Evolutionary conservation across 2,329 filamentous ascomycete genomes (phyloP).

Genomic region (Colletotrichum brevisporum): DNA sequence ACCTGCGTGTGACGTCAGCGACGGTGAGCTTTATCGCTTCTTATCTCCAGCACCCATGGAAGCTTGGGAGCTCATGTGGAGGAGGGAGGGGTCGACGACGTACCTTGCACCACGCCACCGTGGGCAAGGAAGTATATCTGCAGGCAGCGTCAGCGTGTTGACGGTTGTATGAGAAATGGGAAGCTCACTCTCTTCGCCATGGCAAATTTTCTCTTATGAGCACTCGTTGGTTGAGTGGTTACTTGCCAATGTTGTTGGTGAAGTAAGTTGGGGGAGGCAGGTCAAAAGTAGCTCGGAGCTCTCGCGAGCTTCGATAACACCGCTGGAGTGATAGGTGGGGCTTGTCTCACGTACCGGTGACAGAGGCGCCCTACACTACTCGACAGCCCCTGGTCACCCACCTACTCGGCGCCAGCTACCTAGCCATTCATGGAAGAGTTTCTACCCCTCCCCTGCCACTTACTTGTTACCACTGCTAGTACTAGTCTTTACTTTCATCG

Average conservation of each 20-base stretch:
- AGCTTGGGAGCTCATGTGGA: slow-evolving; percentile 50
- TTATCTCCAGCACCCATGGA: slow-evolving; percentile 30
- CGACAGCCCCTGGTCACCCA: too few relatives aligned
- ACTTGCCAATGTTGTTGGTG: background rate
- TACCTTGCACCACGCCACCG: slow-evolving; percentile 77
- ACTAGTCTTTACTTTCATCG: too few relatives aligned
- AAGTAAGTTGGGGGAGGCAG: background rate
- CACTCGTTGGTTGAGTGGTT: background rate
- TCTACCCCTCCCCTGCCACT: background rate
- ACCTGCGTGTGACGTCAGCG: slow-evolving; percentile 57
- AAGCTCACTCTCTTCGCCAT: slow-evolving; percentile 54
- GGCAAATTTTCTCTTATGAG: background rate
- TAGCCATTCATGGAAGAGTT: background rate
- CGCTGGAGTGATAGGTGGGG: slow-evolving; percentile 1
- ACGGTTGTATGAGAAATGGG: background rate
- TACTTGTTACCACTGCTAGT: too few relatives aligned
- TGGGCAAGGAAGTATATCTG: slow-evolving; percentile 76
- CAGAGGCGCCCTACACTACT: background rate
- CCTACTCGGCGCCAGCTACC: too few relatives aligned
- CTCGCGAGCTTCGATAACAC: slow-evolving; percentile 11
- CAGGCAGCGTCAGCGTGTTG: background rate
- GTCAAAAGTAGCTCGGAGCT: slow-evolving; percentile 40
- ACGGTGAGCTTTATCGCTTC: slow-evolving; percentile 14
- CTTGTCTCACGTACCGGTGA: slow-evolving; percentile 6
- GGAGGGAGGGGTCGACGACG: slow-evolving; percentile 63